phyloP scores from a whole-genome alignment of 306 rosid species.

The Herpetospermum pedunculosum region DNA sequence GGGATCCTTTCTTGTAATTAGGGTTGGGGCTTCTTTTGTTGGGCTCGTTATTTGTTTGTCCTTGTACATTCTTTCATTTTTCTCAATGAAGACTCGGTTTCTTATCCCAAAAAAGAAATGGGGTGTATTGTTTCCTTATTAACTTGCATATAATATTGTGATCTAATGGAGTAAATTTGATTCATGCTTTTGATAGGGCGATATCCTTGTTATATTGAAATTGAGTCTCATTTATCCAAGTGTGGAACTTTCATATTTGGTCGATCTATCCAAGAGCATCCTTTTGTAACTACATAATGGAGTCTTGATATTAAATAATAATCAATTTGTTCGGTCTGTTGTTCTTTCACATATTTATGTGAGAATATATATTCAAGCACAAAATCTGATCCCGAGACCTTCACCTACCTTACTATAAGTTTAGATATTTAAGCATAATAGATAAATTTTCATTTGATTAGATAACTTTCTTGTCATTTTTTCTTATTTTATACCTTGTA shows the following conservation, averaged over 20 bases:
- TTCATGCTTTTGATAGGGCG: neutral
- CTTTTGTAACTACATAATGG: neutral
- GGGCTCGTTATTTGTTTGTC: too few species aligned
- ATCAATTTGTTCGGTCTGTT: neutral
- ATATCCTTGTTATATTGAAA: neutral
- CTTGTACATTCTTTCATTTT: too few species aligned
- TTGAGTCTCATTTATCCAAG: neutral
- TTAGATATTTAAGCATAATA: neutral
- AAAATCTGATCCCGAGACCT: too few species aligned
- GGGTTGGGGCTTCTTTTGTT: too few species aligned
- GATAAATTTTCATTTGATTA: neutral
- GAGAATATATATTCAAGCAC: neutral
- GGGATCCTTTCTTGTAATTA: too few species aligned
- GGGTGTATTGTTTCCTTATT: neutral
- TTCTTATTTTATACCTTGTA: neutral
- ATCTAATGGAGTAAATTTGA: neutral
- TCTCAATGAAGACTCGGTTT: too few species aligned
- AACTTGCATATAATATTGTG: neutral
- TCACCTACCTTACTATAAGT: neutral
- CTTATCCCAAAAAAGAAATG: too few species aligned
- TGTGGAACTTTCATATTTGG: neutral
- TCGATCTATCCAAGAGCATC: neutral
- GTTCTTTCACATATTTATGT: neutral
- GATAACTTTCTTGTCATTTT: neutral
- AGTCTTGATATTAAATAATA: neutral